These are phyloP conservation scores for Gymnopilus dilepis DNA, from an alignment of 768 basidiomycete species.

Conservation along the genomic window DNA sequence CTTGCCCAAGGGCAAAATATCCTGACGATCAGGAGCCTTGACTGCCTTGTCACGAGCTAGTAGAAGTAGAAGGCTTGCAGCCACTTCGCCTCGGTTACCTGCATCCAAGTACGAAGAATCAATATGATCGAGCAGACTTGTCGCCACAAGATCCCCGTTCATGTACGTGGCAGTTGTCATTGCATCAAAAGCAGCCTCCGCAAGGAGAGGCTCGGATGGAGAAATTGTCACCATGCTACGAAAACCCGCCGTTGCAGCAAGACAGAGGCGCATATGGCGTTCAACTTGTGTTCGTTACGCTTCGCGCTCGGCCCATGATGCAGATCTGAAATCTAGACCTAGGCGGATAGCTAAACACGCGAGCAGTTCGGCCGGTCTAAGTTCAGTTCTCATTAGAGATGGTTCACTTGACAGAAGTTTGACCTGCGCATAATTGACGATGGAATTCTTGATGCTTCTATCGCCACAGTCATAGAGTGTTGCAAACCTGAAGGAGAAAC, in stretches of 20 bases:
- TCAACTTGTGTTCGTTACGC: slow-evolving; percentile 29
- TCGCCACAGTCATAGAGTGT: background rate
- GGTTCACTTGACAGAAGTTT: background rate
- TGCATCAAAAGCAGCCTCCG: slow-evolving; percentile 29
- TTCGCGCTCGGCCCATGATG: background rate
- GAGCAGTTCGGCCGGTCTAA: background rate
- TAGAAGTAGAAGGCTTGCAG: slow-evolving; percentile 22
- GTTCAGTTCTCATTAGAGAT: background rate
- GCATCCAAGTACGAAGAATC: slow-evolving; percentile 20
- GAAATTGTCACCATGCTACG: slow-evolving; percentile 27
- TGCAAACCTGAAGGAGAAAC: background rate
- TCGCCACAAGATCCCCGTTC: background rate
- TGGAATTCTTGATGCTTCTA: background rate
- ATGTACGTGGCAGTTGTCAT: background rate
- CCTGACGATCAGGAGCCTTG: background rate
- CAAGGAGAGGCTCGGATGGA: slow-evolving; percentile 33
- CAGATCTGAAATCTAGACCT: background rate
- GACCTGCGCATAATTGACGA: background rate
- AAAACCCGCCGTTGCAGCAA: slow-evolving; percentile 22
- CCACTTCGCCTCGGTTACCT: slow-evolving; percentile 30
- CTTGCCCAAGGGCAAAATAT: background rate
- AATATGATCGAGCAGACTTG: slow-evolving; percentile 10
- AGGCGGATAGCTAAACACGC: background rate
- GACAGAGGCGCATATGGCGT: slow-evolving; percentile 32
- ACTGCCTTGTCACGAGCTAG: slow-evolving; percentile 30